Evolutionary conservation across 257 asterid genomes (phyloP), one percentile per base, ranked within the genome.

Genomic region (Solanum sejunctum): DNA sequence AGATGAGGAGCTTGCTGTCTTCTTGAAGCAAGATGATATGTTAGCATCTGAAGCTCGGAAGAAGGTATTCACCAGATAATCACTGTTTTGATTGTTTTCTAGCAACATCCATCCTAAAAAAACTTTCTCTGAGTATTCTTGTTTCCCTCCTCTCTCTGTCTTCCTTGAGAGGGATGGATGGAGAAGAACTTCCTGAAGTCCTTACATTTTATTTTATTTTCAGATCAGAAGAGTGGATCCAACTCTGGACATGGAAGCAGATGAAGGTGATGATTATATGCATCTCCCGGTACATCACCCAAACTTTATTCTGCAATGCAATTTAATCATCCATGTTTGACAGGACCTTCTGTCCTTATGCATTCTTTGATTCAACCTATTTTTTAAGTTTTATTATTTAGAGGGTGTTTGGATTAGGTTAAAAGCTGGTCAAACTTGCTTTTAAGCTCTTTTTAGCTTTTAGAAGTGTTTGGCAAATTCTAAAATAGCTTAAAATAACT

Each of bases 141-240:
- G 82, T 77, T 51, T 26, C 41, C 20, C 36, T 49, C 69, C 23
- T 57, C 28, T 21, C n/a, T 78, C 82, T 47, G 32, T 17, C 28
- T n/a, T 49, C 60, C 36, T 66, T 52, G 64, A 57, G n/a, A 21
- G 52, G 28, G 52, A 10, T 21, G 81, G 39, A 69, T n/a, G 36
- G 84, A 81, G 41, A 55, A 32, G 45, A 60, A 17, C 26, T 39
- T 86, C 82, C 84, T 80, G 84, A 84, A 66, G 56, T 84, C 58
- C 82, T 80, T 80, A 81, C 54, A 84, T 84, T 51, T 78, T 79
- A 51, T 51, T 4, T 86, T 88, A 66, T 63, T 88, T 84, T 61
- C 95, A 97, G 99, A 94, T 97, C 88, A 93, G 95, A 88, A 93
- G 92, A 57, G 99, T 97, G 66, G 99, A 97, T 91, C 99, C 99